A percentile compares a stretch with the other conserved stretches of the same genome.
Evolutionary conservation across 352 stramenopile genomes (phyloP).

Genomic region (Phytophthora agathidicida): DNA sequence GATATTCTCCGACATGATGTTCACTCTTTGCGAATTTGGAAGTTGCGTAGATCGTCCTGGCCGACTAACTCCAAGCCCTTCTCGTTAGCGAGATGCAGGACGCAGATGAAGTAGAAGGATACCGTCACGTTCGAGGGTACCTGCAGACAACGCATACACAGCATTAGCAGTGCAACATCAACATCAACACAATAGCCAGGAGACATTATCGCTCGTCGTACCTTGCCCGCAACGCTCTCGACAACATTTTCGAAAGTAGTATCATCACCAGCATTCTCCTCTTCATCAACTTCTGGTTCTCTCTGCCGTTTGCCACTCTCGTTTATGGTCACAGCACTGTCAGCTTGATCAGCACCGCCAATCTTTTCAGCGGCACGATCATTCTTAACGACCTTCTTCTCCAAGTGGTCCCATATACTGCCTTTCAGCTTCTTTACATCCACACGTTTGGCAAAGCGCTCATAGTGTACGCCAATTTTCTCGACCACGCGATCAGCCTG

Average conservation of each 20-base stretch:
- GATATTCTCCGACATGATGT: background rate
- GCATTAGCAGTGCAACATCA: slow-evolving; percentile 1
- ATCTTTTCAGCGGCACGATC: background rate
- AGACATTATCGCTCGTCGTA: slow-evolving; percentile 29
- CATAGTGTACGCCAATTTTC: slow-evolving; percentile 95
- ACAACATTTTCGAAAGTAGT: slow-evolving; percentile 93
- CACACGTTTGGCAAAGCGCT: slow-evolving; percentile 95
- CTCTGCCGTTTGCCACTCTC: slow-evolving; percentile 40
- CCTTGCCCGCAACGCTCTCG: slow-evolving; percentile 84
- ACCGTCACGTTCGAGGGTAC: slow-evolving; percentile 95
- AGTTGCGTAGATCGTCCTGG: slow-evolving; percentile 80
- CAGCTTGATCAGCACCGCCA: slow-evolving; percentile 3
- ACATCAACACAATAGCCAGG: background rate
- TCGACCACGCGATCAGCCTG: slow-evolving; percentile 93
- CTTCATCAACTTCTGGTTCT: slow-evolving; percentile 28
- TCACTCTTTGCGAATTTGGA: slow-evolving; percentile 68
- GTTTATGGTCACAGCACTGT: slow-evolving; percentile 14
- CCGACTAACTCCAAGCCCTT: slow-evolving; percentile 93
- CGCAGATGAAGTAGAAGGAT: slow-evolving; percentile 99
- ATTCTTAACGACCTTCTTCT: slow-evolving; percentile 39
- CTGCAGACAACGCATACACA: slow-evolving; percentile 29
- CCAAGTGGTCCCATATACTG: slow-evolving; percentile 92
- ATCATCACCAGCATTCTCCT: slow-evolving; percentile 19
- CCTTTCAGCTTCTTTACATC: slow-evolving; percentile 97
- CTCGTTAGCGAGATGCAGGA: slow-evolving; percentile 99